Conservation (phyloP, 1,284 basidiomycete species). For the Lentinula novae-zelandiae region DNA sequence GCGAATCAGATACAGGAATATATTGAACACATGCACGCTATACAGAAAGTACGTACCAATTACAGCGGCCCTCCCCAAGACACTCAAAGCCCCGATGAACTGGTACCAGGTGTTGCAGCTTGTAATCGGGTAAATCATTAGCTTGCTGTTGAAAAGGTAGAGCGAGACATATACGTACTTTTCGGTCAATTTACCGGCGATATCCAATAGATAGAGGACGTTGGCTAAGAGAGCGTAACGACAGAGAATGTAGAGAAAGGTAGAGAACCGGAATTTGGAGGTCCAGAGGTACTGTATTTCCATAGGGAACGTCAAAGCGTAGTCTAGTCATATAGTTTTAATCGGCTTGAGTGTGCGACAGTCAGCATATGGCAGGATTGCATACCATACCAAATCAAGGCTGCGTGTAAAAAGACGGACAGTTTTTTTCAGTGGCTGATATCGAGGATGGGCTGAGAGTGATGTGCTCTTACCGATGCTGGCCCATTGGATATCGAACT, state of each 20-base stretch:
- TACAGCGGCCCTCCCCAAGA: constrained; percentile 30
- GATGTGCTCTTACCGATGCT: constrained; percentile 23
- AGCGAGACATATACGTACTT: constrained; percentile 14
- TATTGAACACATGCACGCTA: neutral
- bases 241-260: constrained; percentile 32
- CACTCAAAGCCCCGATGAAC: constrained; percentile 28
- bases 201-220: constrained; percentile 30
- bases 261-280: constrained; percentile 25
- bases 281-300: constrained; percentile 34
- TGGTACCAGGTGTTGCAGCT: constrained; percentile 33
- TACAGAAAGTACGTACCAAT: constrained; percentile 22
- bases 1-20: neutral
- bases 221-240: constrained; percentile 34
- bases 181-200: constrained; percentile 21
- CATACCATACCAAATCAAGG: constrained; percentile 26
- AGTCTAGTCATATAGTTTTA: constrained; percentile 18
- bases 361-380: neutral
- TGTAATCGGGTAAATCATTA: neutral
- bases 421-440: neutral
- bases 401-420: constrained; percentile 10
- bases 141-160: neutral
- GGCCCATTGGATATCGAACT: constrained; percentile 27
- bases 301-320: constrained; percentile 28
- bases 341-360: neutral
- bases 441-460: neutral